phyloP scores from a whole-genome alignment of 257 asterid species.

The Catharanthus roseus region DNA sequence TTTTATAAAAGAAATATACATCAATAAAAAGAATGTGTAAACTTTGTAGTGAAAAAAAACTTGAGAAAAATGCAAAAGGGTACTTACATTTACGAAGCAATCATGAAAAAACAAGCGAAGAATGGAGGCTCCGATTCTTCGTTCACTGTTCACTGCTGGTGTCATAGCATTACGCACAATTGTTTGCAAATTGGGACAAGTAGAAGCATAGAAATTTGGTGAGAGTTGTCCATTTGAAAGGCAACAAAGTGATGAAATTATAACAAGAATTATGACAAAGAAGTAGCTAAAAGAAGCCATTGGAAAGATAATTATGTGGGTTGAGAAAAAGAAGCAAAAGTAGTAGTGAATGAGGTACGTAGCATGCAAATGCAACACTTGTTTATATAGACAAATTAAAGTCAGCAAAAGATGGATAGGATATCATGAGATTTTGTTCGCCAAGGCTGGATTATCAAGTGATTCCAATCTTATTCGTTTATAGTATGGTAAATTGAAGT shows the following conservation, averaged over 20 bases:
- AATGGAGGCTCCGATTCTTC: slow-evolving; percentile 46
- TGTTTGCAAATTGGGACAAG: slow-evolving; percentile 38
- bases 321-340: no score
- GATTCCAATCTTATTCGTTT: no score
- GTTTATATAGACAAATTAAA: slow-evolving; percentile 12
- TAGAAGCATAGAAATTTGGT: slow-evolving; percentile 32
- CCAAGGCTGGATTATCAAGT: no score
- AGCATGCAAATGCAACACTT: not conserved
- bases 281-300: slow-evolving; percentile 24
- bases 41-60: no score
- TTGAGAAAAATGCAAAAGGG: not conserved
- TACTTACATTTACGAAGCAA: slow-evolving; percentile 50
- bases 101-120: slow-evolving; percentile 64
- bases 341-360: no score
- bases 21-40: no score
- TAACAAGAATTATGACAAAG: slow-evolving; percentile 14
- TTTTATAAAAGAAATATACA: no score
- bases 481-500: no score
- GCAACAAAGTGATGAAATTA: slow-evolving; percentile 14
- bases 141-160: slow-evolving; percentile 39
- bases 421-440: no score
- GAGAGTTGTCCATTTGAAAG: slow-evolving; percentile 45
- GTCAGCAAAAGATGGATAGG: not conserved
- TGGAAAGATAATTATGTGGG: no score
- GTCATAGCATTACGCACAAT: slow-evolving; percentile 38